Percentiles rank a stretch among this genome's conserved stretches.
Conservation (phyloP, 768 basidiomycete species). For the Rhodotorula graminis region DNA sequence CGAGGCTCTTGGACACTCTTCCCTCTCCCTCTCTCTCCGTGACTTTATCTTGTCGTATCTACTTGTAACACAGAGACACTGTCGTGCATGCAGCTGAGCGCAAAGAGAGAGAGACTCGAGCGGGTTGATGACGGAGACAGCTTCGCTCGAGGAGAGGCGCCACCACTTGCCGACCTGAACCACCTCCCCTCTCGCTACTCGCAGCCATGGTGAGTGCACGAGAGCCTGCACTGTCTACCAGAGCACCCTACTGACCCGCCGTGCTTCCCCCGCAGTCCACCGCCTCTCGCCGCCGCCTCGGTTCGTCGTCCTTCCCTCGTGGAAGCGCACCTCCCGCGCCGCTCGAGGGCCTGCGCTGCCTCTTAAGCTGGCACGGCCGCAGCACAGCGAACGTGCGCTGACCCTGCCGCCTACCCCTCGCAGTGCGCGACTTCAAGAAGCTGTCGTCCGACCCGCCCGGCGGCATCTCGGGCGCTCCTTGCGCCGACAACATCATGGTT, state of each 20-base stretch:
- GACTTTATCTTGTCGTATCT: not conserved
- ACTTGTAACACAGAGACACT: too few species aligned
- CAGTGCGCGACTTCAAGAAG: slow-evolving; percentile 88
- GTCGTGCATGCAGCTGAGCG: too few species aligned
- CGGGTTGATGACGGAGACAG: not conserved
- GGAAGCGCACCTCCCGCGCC: not conserved
- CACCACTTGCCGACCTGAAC: too few species aligned
- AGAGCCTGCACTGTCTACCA: not conserved
- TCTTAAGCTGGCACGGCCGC: not conserved
- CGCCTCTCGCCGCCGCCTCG: slow-evolving; percentile 86
- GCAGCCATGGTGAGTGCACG: not conserved
- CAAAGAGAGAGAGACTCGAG: too few species aligned
- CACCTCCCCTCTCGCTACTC: not conserved
- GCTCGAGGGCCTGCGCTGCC: too few species aligned
- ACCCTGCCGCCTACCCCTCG: not conserved
- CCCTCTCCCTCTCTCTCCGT: not conserved
- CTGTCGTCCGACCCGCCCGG: slow-evolving; percentile 90
- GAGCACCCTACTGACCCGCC: not conserved
- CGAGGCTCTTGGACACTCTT: not conserved
- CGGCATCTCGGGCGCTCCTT: slow-evolving; percentile 94
- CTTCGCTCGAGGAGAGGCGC: not conserved
- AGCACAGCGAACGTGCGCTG: not conserved
- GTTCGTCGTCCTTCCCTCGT: slow-evolving; percentile 1
- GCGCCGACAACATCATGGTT: slow-evolving; percentile 97
- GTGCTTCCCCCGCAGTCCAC: slow-evolving; percentile 64